Evolutionary conservation across 1,139 yeast species (phyloP), one percentile per base, ranked within the genome.

Genomic region (Sugiyamaella grinbergsii): DNA sequence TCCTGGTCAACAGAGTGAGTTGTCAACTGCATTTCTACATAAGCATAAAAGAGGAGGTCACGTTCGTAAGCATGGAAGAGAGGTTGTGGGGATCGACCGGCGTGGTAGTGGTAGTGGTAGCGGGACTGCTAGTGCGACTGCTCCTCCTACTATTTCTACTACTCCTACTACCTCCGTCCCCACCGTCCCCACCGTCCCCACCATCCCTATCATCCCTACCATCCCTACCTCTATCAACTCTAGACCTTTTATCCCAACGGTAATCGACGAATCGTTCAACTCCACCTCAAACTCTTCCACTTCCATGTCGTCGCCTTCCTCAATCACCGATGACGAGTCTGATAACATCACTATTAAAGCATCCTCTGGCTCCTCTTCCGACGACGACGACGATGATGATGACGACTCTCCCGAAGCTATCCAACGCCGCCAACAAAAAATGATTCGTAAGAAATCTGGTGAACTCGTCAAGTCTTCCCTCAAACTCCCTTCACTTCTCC

Each of bases 391-490:
- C 13, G 31, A 34, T 16, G 41, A 29, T 18, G 37, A 39, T 36
- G 47, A 42, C 28, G 46, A 50, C 45, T 23, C 49, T 4, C 38
- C 40, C 13, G 42, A 32, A 29, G 50, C 54, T 15, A 45, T 36
- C 19, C 31, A 19, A 4, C 43, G 37, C 10, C 49, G 46, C 15
- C 40, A 42, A 24, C 44, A 36, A 6, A 50, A 33, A 64, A 62
- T 85, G 45, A 76, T 84, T 3, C 79, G 89, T 20, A 85, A 83
- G 64, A 88, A 88, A 68, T 80, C 88, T 3, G 95, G 95, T 20
- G 95, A 88, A 64, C 72, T 85, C 36, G 85, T 88, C 44, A 85
- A 86, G 63, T 80, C 91, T 3, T 82, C 88, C 20, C 73, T 88
- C 49, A 85, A 83, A 63, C 65, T 73, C 51, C 78, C 72, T 53